Evolutionary conservation across 306 rosid species (phyloP), one percentile per base, ranked within the genome.

Genomic region (Vigna reflexopilosa): DNA sequence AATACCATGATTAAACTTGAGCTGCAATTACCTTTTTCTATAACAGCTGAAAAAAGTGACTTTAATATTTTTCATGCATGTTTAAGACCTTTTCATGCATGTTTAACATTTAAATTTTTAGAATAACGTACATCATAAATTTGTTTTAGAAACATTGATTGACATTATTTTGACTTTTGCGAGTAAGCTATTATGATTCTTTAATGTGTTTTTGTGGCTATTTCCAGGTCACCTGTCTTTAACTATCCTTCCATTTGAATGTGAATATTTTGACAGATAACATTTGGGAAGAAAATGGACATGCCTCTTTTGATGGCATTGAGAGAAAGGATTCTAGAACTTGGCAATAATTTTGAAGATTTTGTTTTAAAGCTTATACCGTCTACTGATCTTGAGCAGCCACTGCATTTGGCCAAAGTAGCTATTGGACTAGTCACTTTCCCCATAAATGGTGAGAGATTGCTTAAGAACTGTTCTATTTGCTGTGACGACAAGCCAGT

Each of bases 401-500:
- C 98, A 22, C 52, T 83, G 77, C 90, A 92, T 82, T 86, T 94
- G 73, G 98, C 98, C 12, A 88, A 87, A 83, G 95, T 94, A 84
- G 97, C 97, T 30, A 89, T 90, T 36, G 98, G 98, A 15, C 87
- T 94, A 28, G 77, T 94, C 81, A 83, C 95, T 62, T 82, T 79
- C 61, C 92, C 91, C 17, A 82, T 68, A 19, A 85, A 83, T 81
- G 96, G 84, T 9, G 83, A 87, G 80, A 75, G 7, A 77, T 85
- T 86, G n/a, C 71, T 87, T 70, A 91, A 91, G 81, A 89, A 81
- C 57, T 95, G 98, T 81, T 89, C 95, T 77, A 90, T 95, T 81
- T 95, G 98, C 67, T 89, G 98, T 11, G 93, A 95, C 2, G 92
- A 95, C 83, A 95, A 92, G 81, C 92, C 94, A 51, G 73, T 89